Evolutionary conservation across 192 early-diverging fungal genomes (phyloP), one percentile per base, ranked within the genome.

Genomic region (Coemansia sp.): DNA sequence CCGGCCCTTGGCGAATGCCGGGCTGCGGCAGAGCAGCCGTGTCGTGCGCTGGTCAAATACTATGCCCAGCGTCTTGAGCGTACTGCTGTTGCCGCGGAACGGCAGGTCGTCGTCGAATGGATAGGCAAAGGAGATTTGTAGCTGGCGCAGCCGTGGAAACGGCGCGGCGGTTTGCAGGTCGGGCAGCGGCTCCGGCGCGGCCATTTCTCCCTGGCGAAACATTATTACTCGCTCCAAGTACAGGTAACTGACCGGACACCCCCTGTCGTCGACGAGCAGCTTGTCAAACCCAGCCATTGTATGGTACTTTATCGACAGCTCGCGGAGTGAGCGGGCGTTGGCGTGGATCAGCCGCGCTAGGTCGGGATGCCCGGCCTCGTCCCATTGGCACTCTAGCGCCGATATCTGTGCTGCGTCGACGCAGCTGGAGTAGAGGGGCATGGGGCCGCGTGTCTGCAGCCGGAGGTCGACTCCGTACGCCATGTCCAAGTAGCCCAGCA

Each of bases 71-170:
- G 22, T 19, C 17, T 22, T 5, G 31, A 46, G 12, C 17, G 30
- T 22, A 21, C 18, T 9, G 11, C n/a, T 14, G 44, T 46, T 46
- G 20, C 44, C 22, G 20, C 44, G 44, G 32, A 46, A 33, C 12
- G 44, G 44, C 32, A 34, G 12, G 21, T 46, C 44, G 44, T 46
- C 44, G 32, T 21, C 16, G 22, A 46, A 46, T 13, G 44, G 44
- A 14, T 46, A 46, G 29, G 33, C 44, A 7, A 46, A 20, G 7
- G 29, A 22, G 5, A 46, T 20, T 20, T 34, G 31, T 32, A 46
- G 10, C 5, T 23, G 19, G 20, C 23, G 5, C 8, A 46, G 31
- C 14, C 30, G 30, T 13, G 44, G 44, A 14, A 46, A 46, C 44
- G 44, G 44, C 30, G 31, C 44, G 3, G 19, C 31, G 21, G 12